Percentiles rank a stretch among this genome's conserved stretches.
These are phyloP conservation scores for Sarcomyxa edulis DNA, from an alignment of 768 basidiomycete species.

Conservation along the genomic window DNA sequence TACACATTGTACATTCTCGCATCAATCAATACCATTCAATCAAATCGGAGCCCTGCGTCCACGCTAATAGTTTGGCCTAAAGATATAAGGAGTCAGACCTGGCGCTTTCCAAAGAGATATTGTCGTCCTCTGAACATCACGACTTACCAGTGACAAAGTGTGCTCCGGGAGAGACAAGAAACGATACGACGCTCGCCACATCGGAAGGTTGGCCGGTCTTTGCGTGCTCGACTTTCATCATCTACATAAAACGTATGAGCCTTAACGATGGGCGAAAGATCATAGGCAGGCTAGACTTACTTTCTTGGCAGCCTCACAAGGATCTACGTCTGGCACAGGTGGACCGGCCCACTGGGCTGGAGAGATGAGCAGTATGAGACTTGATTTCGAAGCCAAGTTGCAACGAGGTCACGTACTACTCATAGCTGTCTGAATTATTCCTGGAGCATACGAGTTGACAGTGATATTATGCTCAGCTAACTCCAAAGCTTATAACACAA, in stretches of 20 bases:
- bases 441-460: constrained; percentile 36
- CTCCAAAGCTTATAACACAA: constrained; percentile 26
- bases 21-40: too few species aligned
- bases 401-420: too few species aligned
- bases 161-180: constrained; percentile 26
- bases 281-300: neutral
- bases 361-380: neutral
- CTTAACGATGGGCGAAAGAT: neutral
- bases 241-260: constrained; percentile 1
- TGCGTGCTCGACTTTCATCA: constrained; percentile 11
- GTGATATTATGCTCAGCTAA: constrained; percentile 28
- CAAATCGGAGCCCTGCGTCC: constrained; percentile 7
- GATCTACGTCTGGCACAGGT: constrained; percentile 2
- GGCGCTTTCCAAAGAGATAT: neutral
- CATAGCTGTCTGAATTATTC: constrained; percentile 22
- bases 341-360: constrained; percentile 1
- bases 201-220: constrained; percentile 23
- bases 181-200: constrained; percentile 28
- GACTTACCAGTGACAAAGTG: constrained; percentile 26
- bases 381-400: neutral
- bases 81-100: neutral
- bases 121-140: neutral
- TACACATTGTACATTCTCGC: too few species aligned
- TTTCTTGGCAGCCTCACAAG: constrained; percentile 6
- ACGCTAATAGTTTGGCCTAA: constrained; percentile 7